Conservation (phyloP, 139 green algal genomes). For the Volvox reticuliferus region DNA sequence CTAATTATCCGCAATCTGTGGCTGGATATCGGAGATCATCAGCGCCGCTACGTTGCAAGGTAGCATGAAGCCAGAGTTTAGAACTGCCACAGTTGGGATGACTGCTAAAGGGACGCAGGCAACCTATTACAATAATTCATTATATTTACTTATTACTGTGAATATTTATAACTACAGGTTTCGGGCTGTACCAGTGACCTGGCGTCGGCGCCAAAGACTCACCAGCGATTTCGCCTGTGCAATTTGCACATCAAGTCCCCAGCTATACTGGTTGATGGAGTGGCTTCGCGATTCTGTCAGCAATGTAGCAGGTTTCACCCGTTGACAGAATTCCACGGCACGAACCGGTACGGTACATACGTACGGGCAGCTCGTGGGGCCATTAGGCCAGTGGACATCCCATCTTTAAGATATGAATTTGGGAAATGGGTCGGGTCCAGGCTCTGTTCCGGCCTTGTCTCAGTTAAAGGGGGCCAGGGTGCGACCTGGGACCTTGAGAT, state of each 20-base stretch:
- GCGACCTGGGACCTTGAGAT: too few relatives aligned
- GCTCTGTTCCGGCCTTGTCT: too few relatives aligned
- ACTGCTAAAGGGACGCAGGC: too few relatives aligned
- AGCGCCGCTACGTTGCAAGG: not conserved
- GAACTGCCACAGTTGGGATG: not conserved
- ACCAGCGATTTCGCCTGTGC: conserved; percentile 28
- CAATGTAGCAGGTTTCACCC: conserved; percentile 26
- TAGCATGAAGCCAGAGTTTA: not conserved
- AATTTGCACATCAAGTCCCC: conserved; percentile 35
- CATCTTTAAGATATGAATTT: too few relatives aligned
- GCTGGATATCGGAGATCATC: not conserved
- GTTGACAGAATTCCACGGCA: not conserved
- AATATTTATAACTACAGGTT: not conserved
- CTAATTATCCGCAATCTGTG: not conserved
- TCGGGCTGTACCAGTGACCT: conserved; percentile 2
- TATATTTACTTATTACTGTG: too few relatives aligned
- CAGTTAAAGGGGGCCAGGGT: too few relatives aligned
- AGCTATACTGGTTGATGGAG: conserved; percentile 1
- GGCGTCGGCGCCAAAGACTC: not conserved
- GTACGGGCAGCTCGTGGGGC: too few relatives aligned
- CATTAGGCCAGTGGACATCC: too few relatives aligned
- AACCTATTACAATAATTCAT: too few relatives aligned
- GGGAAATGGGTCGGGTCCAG: too few relatives aligned
- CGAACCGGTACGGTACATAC: conserved; percentile 19
- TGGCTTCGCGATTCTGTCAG: conserved; percentile 28